These are phyloP conservation scores for Gastrolobium villosum DNA, from an alignment of 306 rosid genomes.

Conservation along the genomic window DNA sequence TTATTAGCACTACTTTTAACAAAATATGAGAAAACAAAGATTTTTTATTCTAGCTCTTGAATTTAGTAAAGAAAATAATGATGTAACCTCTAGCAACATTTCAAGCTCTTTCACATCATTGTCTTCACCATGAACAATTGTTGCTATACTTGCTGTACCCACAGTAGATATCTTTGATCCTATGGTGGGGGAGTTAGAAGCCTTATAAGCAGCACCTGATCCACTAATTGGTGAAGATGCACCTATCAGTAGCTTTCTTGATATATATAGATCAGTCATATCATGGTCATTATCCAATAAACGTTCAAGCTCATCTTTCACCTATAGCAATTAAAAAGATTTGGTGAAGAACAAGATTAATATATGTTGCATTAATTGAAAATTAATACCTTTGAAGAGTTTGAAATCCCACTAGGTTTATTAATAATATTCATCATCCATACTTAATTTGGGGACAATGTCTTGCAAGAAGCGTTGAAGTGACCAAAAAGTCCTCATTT, in stretches of 20 bases:
- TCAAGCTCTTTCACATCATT: slow-evolving; percentile 84
- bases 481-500: no score
- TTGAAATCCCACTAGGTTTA: no score
- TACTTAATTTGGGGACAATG: no score
- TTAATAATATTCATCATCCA: no score
- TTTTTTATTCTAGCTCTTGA: no score
- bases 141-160: slow-evolving; percentile 50
- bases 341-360: no score
- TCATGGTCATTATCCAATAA: slow-evolving; percentile 79
- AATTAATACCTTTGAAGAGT: no score
- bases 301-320: slow-evolving; percentile 82
- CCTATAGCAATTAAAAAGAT: slow-evolving; percentile 41
- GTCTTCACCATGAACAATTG: slow-evolving; percentile 68
- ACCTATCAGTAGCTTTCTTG: slow-evolving; percentile 59
- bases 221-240: slow-evolving; percentile 58
- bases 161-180: slow-evolving; percentile 65
- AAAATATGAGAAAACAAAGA: no score
- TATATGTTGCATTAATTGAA: no score
- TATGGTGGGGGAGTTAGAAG: slow-evolving; percentile 68
- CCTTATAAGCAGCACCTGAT: slow-evolving; percentile 65
- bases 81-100: slow-evolving; percentile 79
- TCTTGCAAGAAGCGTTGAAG: no score
- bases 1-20: neutral
- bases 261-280: slow-evolving; percentile 83
- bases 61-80: neutral